Conservation (phyloP, 768 basidiomycete genomes). For the Rhodotorula babjevae region DNA sequence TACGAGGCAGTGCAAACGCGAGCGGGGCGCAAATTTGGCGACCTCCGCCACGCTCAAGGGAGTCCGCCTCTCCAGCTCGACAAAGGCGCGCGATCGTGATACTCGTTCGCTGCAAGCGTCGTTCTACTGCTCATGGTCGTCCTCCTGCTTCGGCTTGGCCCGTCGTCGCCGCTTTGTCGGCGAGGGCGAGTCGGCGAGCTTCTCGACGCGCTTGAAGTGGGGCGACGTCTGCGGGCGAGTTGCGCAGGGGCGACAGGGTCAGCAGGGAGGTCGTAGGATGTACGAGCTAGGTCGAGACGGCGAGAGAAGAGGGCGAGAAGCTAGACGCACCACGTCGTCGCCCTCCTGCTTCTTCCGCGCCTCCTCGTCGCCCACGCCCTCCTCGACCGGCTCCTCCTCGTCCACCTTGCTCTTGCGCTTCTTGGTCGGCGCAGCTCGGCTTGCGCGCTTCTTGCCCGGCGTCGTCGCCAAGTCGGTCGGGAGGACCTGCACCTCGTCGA, state of each 20-base stretch:
- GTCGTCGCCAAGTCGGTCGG: neutral
- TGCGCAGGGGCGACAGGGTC: no score
- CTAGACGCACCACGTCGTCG: neutral
- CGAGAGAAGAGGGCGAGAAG: neutral
- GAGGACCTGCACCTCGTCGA: conserved; percentile 36
- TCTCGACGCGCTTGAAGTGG: conserved; percentile 13
- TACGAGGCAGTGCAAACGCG: no score
- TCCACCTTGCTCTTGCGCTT: neutral
- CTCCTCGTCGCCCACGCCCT: neutral
- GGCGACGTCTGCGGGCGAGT: conserved; percentile 16
- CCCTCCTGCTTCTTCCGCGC: neutral
- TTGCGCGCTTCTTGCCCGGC: neutral
- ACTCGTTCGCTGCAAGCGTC: no score
- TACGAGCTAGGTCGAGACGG: no score
- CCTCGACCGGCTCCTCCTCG: neutral
- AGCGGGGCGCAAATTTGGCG: no score
- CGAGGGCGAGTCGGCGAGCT: neutral
- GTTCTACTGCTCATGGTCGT: neutral
- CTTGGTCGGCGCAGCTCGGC: neutral
- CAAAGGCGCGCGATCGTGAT: no score
- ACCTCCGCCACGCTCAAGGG: no score
- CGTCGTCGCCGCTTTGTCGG: neutral
- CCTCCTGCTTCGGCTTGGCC: neutral
- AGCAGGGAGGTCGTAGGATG: no score
- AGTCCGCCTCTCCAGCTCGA: no score